A percentile compares a stretch with the other conserved stretches of the same genome.
These are phyloP conservation scores for Cyberlindnera petersonii DNA, from an alignment of 805 yeast genomes.

Conservation along the genomic window DNA sequence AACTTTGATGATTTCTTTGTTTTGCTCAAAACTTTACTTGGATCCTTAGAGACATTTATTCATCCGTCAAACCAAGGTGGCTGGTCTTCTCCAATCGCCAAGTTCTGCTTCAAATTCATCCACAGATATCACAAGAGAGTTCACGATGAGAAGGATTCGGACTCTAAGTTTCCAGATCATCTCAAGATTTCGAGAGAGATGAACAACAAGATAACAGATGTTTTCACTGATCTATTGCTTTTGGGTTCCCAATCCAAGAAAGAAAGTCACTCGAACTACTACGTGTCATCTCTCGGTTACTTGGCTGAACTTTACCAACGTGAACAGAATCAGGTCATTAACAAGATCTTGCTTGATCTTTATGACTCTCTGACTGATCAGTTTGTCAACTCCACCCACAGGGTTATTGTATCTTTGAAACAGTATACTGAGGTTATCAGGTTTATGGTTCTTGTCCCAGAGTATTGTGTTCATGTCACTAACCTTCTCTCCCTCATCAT, in stretches of 20 bases:
- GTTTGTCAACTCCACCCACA: conserved; percentile 70
- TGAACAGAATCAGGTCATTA: conserved; percentile 39
- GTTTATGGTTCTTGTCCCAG: conserved; percentile 57
- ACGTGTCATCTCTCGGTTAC: conserved; percentile 56
- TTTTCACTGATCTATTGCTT: conserved; percentile 49
- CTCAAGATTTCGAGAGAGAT: conserved; percentile 31
- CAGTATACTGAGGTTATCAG: conserved; percentile 63
- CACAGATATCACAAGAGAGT: conserved; percentile 57
- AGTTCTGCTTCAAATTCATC: conserved; percentile 57
- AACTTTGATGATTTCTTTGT: conserved; percentile 43
- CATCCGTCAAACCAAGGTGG: conserved; percentile 92
- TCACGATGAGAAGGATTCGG: conserved; percentile 42
- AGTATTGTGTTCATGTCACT: conserved; percentile 74
- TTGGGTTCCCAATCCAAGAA: conserved; percentile 80
- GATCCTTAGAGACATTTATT: conserved; percentile 71
- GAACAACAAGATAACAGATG: conserved; percentile 33
- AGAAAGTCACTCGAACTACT: conserved; percentile 48
- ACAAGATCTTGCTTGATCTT: conserved; percentile 59
- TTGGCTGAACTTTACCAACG: conserved; percentile 55
- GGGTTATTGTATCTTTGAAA: conserved; percentile 69
- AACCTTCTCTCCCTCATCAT: conserved; percentile 64
- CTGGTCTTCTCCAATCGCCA: conserved; percentile 76
- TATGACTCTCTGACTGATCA: conserved; percentile 66
- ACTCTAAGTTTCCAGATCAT: conserved; percentile 28
- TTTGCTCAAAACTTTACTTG: conserved; percentile 51